Evolutionary conservation across 805 yeast species (phyloP).

Genomic region (Yamadazyma sp.): DNA sequence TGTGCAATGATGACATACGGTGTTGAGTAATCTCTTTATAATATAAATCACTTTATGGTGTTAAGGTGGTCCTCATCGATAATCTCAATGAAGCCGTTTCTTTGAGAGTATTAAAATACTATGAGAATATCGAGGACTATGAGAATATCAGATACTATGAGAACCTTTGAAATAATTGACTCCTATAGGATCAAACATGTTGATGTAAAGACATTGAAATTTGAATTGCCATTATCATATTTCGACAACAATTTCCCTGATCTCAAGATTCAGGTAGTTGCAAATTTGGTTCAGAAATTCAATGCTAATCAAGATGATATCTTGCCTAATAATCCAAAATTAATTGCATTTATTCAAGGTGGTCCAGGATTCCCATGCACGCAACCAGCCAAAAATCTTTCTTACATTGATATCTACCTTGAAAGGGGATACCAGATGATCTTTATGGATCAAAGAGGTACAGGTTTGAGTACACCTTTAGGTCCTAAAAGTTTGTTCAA

Average conservation of each 20-base stretch:
- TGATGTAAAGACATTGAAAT: conserved; percentile 19
- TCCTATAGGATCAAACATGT: conserved; percentile 18
- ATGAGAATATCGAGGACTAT: too few species aligned
- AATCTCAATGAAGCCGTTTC: too few species aligned
- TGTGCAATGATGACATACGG: too few species aligned
- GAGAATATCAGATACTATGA: conserved; percentile 3
- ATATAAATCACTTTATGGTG: too few species aligned
- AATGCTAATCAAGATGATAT: conserved; percentile 13
- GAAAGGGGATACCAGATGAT: conserved; percentile 43
- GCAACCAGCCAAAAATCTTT: conserved; percentile 32
- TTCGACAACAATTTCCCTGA: conserved; percentile 6
- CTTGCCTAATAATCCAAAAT: conserved; percentile 30
- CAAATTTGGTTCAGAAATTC: conserved; percentile 32
- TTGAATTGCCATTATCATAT: conserved; percentile 21
- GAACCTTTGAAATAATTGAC: conserved; percentile 18
- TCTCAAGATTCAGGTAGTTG: conserved; percentile 21
- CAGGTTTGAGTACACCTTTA: conserved; percentile 51
- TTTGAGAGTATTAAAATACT: too few species aligned
- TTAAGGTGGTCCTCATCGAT: too few species aligned
- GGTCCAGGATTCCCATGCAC: conserved; percentile 53
- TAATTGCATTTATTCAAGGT: conserved; percentile 47
- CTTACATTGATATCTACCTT: conserved; percentile 26
- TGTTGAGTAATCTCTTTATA: too few species aligned
- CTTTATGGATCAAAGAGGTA: conserved; percentile 59
- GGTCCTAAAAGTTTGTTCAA: conserved; percentile 27